Evolutionary conservation across 805 yeast genomes (phyloP).

Genomic region (Myxozyma nipponensis): DNA sequence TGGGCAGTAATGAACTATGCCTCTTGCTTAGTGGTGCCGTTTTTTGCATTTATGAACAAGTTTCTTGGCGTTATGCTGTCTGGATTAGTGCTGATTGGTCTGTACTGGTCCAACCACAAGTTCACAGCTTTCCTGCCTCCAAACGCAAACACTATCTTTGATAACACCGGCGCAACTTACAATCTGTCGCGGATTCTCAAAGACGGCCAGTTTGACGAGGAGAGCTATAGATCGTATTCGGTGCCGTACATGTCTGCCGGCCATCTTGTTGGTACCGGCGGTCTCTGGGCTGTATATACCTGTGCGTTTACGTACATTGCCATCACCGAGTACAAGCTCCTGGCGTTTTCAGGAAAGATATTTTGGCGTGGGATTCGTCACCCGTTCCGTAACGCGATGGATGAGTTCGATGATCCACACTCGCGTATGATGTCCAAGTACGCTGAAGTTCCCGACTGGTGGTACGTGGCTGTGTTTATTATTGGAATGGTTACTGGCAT

Average conservation of each 20-base stretch:
- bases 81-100: conserved; percentile 32
- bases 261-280: conserved; percentile 39
- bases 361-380: conserved; percentile 15
- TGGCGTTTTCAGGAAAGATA: conserved; percentile 38
- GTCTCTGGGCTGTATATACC: conserved; percentile 14
- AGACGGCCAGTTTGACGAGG: conserved; percentile 44
- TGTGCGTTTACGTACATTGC: conserved; percentile 12
- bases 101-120: conserved; percentile 47
- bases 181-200: conserved; percentile 49
- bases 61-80: conserved; percentile 39
- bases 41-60: conserved; percentile 38
- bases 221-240: conserved; percentile 47
- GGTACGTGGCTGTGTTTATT: conserved; percentile 46
- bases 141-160: conserved; percentile 42
- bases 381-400: conserved; percentile 34
- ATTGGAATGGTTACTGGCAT: conserved; percentile 45
- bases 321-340: conserved; percentile 17
- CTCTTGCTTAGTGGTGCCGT: conserved; percentile 48
- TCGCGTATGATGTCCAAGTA: conserved; percentile 13
- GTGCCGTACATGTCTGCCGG: conserved; percentile 61
- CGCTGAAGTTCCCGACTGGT: conserved; percentile 47
- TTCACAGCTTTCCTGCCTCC: conserved; percentile 52
- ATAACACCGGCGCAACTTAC: conserved; percentile 37
- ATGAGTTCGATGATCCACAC: conserved; percentile 34
- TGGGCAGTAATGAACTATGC: conserved; percentile 38